Evolutionary conservation across 2,329 filamentous ascomycete genomes (phyloP).

Genomic region (Thielaviopsis ethacetica): DNA sequence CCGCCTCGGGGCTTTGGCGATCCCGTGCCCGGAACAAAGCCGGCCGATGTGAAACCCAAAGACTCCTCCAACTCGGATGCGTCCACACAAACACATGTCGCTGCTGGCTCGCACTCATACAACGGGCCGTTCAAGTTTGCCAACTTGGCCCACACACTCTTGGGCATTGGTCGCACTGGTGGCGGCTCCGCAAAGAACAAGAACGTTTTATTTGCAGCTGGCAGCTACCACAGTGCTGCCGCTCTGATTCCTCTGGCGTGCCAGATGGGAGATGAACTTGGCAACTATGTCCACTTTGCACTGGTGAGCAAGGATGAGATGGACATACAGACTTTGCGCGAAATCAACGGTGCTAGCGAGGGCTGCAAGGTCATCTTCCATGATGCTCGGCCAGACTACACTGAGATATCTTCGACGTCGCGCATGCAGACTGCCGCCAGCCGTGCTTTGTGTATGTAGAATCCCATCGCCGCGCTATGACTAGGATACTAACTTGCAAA

Average conservation of each 20-base stretch:
- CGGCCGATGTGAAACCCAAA: background rate
- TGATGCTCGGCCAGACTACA: conserved; percentile 62
- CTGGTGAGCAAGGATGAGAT: conserved; percentile 61
- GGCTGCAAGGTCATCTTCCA: conserved; percentile 49
- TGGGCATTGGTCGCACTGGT: conserved; percentile 36
- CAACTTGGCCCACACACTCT: conserved; percentile 45
- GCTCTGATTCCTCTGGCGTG: conserved; percentile 69
- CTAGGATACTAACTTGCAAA: conserved; percentile 14
- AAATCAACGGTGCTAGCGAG: conserved; percentile 63
- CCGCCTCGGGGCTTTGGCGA: background rate
- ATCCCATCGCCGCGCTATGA: background rate
- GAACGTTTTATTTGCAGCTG: conserved; percentile 66
- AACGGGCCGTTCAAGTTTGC: conserved; percentile 56
- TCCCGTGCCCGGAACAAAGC: conserved; percentile 5
- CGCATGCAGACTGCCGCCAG: conserved; percentile 50
- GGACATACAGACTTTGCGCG: conserved; percentile 48
- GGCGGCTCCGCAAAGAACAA: conserved; percentile 38
- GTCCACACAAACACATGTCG: conserved; percentile 4
- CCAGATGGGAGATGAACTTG: conserved; percentile 55
- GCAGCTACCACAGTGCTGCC: conserved; percentile 56
- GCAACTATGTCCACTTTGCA: conserved; percentile 67
- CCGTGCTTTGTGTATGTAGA: conserved; percentile 43
- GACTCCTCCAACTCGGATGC: background rate
- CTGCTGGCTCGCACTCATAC: conserved; percentile 26
- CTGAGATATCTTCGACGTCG: conserved; percentile 49